Evolutionary conservation across 2,329 filamentous ascomycete species (phyloP).

Genomic region (Phoma herbarum): DNA sequence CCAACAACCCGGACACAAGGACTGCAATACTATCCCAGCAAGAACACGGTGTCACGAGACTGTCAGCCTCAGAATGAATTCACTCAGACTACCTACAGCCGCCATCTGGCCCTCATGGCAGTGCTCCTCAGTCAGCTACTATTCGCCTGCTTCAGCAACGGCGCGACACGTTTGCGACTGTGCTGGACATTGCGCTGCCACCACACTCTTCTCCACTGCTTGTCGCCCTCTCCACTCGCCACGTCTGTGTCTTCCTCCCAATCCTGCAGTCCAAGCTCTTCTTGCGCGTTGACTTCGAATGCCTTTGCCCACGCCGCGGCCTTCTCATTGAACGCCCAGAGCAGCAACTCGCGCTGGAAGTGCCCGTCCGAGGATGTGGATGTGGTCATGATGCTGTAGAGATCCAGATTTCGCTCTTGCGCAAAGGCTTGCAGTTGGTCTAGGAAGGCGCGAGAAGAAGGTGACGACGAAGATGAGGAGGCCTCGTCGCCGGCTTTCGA

Average conservation of each 20-base stretch:
- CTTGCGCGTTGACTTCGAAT: slow-evolving; percentile 61
- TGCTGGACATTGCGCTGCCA: slow-evolving; percentile 67
- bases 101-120: background rate
- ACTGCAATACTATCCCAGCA: slow-evolving; percentile 3
- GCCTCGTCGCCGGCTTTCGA: slow-evolving; percentile 59
- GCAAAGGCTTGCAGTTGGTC: slow-evolving; percentile 62
- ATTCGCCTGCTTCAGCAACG: slow-evolving; percentile 62
- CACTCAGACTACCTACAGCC: background rate
- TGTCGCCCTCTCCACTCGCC: slow-evolving; percentile 42
- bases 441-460: slow-evolving; percentile 56
- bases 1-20: slow-evolving; percentile 3
- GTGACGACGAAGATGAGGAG: slow-evolving; percentile 19
- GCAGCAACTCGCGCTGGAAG: slow-evolving; percentile 72
- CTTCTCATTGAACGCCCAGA: slow-evolving; percentile 67
- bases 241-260: slow-evolving; percentile 63
- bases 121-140: background rate
- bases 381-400: slow-evolving; percentile 76
- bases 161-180: slow-evolving; percentile 70
- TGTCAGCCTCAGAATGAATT: background rate
- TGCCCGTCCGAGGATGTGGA: slow-evolving; percentile 60
- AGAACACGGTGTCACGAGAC: slow-evolving; percentile 15
- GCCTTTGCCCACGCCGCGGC: slow-evolving; percentile 61
- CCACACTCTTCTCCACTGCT: slow-evolving; percentile 69
- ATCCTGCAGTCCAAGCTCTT: slow-evolving; percentile 64
- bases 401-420: slow-evolving; percentile 65